Conservation (phyloP, 225 moss, liverwort and hornwort species). For the Lunularia cruciata region DNA sequence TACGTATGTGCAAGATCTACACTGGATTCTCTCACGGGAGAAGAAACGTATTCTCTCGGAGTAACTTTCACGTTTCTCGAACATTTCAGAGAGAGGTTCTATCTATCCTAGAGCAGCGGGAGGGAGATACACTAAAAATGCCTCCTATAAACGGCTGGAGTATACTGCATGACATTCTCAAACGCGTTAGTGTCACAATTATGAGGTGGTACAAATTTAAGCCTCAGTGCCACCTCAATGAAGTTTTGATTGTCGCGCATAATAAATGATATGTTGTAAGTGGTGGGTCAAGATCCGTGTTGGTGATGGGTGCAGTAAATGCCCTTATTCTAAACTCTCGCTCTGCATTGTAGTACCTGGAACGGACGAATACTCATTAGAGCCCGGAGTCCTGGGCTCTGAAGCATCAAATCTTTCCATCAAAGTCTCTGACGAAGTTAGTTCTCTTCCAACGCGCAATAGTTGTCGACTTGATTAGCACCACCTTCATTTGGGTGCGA, state of each 20-base stretch:
- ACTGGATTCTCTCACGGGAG: background rate
- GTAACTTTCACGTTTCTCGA: background rate
- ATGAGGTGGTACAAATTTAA: background rate
- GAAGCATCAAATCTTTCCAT: background rate
- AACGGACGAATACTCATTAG: background rate
- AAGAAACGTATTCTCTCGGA: background rate
- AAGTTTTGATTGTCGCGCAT: background rate
- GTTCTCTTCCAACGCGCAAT: background rate
- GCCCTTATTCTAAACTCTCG: background rate
- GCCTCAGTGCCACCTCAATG: background rate
- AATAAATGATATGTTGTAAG: background rate
- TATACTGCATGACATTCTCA: background rate
- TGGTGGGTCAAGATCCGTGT: constrained; percentile 13
- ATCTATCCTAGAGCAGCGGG: background rate
- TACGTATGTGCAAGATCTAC: constrained; percentile 6
- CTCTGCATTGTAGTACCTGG: too few relatives aligned
- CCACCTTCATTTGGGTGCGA: too few relatives aligned
- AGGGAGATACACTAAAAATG: background rate
- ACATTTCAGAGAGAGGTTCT: background rate
- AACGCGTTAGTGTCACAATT: background rate
- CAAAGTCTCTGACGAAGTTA: background rate
- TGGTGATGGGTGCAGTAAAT: background rate
- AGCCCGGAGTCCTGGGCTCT: too few relatives aligned
- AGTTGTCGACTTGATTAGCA: background rate
- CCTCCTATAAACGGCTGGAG: too few relatives aligned